Evolutionary conservation across 768 basidiomycete genomes (phyloP), one percentile per base, ranked within the genome.

Genomic region (Trametes elegans): DNA sequence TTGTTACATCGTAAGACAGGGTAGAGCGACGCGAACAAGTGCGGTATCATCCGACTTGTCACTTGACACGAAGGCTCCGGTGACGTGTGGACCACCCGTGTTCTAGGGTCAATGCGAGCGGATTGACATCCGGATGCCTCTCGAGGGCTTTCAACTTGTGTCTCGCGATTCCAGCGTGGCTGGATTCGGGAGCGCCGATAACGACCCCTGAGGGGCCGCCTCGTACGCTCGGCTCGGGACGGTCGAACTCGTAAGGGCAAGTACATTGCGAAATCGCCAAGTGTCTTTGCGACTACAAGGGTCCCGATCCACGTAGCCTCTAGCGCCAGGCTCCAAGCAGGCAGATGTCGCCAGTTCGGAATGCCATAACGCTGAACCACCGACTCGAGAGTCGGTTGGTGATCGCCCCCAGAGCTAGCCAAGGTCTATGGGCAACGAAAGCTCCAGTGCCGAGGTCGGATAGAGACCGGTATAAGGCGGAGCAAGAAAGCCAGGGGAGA

Each of bases 171-270:
- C 55, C 57, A 35, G 42, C 29, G 2, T 7, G 39, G 46, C 49
- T 45, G 36, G 36, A 34, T 16, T 28, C 57, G 53, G 31, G 45
- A 50, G 34, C n/a, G 57, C 50, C 62, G 58, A 63, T 41, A 58
- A 39, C 50, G 18, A 34, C 27, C 27, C 46, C n/a, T 11, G n/a
- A 26, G 36, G 53, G 26, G 29, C 35, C 39, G 42, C 46, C 62
- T 63, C 58, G 59, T 58, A 47, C 59, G 26, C 49, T 46, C 56
- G 23, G 19, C 48, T 55, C 62, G 55, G 48, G 44, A 57, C 61
- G 45, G 52, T 46, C 56, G 49, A 28, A 41, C 27, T 13, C 38
- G 29, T 36, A 31, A 39, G 26, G 32, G 29, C n/a, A n/a, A n/a
- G n/a, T n/a, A n/a, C n/a, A n/a, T n/a, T n/a, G n/a, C n/a, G n/a